Conservation (phyloP, 495 filamentous ascomycete species). For the Gamarada debralockiae region DNA sequence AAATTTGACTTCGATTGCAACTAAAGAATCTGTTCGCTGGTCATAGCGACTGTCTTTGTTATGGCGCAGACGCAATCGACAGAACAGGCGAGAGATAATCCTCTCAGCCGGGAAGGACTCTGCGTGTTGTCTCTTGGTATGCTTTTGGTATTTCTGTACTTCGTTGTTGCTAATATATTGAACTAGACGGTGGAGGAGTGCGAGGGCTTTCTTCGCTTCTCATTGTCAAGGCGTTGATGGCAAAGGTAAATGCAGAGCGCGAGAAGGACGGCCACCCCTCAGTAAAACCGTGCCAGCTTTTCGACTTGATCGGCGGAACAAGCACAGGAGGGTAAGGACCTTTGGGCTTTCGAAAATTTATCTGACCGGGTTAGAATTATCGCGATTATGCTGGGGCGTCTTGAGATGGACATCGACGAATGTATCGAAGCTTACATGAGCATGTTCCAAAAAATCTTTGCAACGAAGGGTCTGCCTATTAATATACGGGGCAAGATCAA, state of each 20-base stretch:
- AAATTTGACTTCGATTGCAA: neutral
- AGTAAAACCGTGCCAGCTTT: slow-evolving; percentile 39
- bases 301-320: slow-evolving; percentile 40
- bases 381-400: slow-evolving; percentile 39
- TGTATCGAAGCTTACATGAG: slow-evolving; percentile 29
- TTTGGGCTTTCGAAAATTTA: neutral
- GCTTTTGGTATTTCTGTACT: neutral
- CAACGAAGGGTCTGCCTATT: slow-evolving; percentile 12
- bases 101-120: slow-evolving; percentile 8
- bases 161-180: slow-evolving; percentile 1
- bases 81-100: slow-evolving; percentile 6
- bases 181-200: slow-evolving; percentile 11
- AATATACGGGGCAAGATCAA: slow-evolving; percentile 1
- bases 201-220: slow-evolving; percentile 16
- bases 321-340: slow-evolving; percentile 35
- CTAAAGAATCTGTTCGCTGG: neutral
- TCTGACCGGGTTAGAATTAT: slow-evolving; percentile 29
- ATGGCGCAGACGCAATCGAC: slow-evolving; percentile 5
- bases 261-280: slow-evolving; percentile 11
- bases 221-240: slow-evolving; percentile 13
- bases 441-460: slow-evolving; percentile 20
- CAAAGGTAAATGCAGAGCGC: slow-evolving; percentile 12
- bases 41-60: neutral
- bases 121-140: slow-evolving; percentile 12
- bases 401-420: slow-evolving; percentile 15